Evolutionary conservation across 306 rosid genomes (phyloP).

Genomic region (Quercus gilva): DNA sequence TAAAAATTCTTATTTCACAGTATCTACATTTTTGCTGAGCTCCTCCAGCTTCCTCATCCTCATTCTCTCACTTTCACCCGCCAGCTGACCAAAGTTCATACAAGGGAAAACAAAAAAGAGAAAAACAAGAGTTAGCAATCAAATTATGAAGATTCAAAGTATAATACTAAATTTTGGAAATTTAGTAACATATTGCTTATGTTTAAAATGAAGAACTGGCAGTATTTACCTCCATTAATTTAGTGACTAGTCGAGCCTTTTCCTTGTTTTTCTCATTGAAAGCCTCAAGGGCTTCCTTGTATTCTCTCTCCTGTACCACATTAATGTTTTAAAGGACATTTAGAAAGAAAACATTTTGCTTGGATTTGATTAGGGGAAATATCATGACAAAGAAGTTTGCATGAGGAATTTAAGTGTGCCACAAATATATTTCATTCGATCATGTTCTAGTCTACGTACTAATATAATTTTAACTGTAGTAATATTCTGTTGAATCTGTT

Average conservation of each 20-base stretch:
- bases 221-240: constrained; percentile 45
- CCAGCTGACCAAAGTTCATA: no score
- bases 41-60: no score
- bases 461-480: no score
- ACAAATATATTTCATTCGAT: background rate
- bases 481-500: background rate
- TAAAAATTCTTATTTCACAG: no score
- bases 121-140: background rate
- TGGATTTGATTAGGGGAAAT: background rate
- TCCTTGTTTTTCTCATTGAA: constrained; percentile 90
- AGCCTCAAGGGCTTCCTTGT: constrained; percentile 88
- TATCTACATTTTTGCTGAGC: no score
- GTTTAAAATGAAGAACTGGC: background rate
- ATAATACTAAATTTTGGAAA: no score
- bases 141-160: background rate
- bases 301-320: constrained; percentile 72
- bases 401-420: background rate
- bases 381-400: background rate
- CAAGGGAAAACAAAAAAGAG: no score
- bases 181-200: no score
- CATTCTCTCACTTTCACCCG: no score
- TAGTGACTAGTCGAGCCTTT: constrained; percentile 54
- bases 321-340: constrained; percentile 1
- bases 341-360: background rate
- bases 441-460: background rate